Evolutionary conservation across 1,284 basidiomycete genomes (phyloP), one percentile per base, ranked within the genome.

Genomic region (Ustilago tritici): DNA sequence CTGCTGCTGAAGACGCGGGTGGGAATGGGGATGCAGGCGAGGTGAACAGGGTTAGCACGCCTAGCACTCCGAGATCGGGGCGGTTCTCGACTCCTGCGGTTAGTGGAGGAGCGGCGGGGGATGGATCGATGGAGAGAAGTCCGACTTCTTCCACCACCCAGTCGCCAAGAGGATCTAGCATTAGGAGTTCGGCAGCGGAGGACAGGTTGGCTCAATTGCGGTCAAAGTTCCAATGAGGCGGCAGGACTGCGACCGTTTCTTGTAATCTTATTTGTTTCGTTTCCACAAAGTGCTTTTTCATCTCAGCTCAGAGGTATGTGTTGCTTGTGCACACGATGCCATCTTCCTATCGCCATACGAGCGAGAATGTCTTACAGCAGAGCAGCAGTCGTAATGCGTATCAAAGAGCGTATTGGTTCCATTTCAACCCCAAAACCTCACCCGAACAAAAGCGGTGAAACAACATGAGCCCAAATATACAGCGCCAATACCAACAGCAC

Each of bases 151-250:
- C 72, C 11, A 40, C 65, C 7, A 68, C 70, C 0, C 61, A 76
- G 23, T 68, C 71, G 6, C 68, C 76, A 8, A 40, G 66, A 34
- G 55, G 56, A 1, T 62, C 62, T 2, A 65, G 62, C 31, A 59
- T 63, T 31, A 28, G 69, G 3, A 67, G 61, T 31, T 62, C 66
- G 19, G 77, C 76, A 0, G 70, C 70, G 6, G 83, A 84, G 15
- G 82, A 83, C 49, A 65, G 83, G 28, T 62, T 84, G 14, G 83
- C 83, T 0, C 79, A 82, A 56, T 61, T 84, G 47, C 57, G 82
- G 50, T 79, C 81, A 28, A 83, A 83, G 65, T 84, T 84, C 49
- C 66, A 55, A 11, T 65, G 68, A 28, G 19, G 35, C 12, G 19
- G 15, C 11, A 28, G 23, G 23, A 19, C 43, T 19, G 40, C 7